Base-by-base conservation (phyloP, 805 yeast genomes). In the Myxozyma udenii region DNA sequence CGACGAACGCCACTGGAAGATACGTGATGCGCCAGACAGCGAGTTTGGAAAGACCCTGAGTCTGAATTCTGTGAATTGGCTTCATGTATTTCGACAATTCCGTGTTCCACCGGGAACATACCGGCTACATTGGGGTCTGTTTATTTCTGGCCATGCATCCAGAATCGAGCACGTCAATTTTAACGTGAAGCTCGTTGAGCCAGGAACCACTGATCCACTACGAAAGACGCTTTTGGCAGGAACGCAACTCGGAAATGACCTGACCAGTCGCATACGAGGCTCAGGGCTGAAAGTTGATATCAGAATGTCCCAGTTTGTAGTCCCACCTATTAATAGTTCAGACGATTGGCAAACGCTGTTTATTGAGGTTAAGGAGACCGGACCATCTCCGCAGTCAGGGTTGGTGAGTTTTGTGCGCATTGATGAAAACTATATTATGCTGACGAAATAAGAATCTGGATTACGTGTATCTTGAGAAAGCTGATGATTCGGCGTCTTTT, bases 91-190 rank as follows among this genome's bases (percentile, higher is more conserved):
- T 26, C 40, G 59, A 5, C 44, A 32, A 25, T 18, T 55, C 18
- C 44, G 38, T 21, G 46, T 55, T 16, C 50, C 56, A 11, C 55
- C 59, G 3, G 59, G 59, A 2, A 30, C 25, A 19, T 55, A 47
- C 33, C 38, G 57, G 33, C 37, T 49, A 2, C 21, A 37, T 3
- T 55, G 59, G 59, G 59, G 53, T 1, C 28, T 55, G 21, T 24
- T 36, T 6, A 39, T 55, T 14, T 40, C 35, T n/a, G n/a, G n/a
- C n/a, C n/a, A n/a, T n/a, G n/a, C n/a, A n/a, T n/a, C n/a, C n/a
- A n/a, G n/a, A n/a, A n/a, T n/a, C n/a, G n/a, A n/a, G n/a, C n/a
- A n/a, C n/a, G n/a, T n/a, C n/a, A n/a, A n/a, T n/a, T n/a, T n/a
- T n/a, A n/a, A n/a, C n/a, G n/a, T n/a, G n/a, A n/a, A n/a, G n/a